Base-by-base conservation (phyloP, 225 moss, liverwort and hornwort species). In the Polytrichum commune region DNA sequence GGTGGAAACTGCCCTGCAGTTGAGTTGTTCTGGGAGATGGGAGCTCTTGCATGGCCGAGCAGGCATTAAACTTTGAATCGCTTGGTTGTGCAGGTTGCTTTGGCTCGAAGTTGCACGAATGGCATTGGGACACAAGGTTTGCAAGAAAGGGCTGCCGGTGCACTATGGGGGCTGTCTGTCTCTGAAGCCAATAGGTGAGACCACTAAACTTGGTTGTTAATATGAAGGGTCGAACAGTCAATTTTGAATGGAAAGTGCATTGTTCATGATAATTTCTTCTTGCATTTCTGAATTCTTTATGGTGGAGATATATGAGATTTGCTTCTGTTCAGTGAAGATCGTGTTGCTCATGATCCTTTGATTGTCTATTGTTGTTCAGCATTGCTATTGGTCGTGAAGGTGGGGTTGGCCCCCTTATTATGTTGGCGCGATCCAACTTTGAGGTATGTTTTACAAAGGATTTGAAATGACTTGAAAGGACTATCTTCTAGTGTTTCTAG, bases 361-460 rank as follows among this genome's bases (percentile, higher is more conserved):
- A 27, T 5, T 70, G 54, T 70, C 64, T 80, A 53, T 29, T 66
- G 5, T 71, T 69, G 73, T 71, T 60, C 87, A 96, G 95, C 84
- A 93, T 96, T 78, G 95, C 95, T 65, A 96, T 96, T 78, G 95
- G 95, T 79, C 93, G 88, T 72, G 95, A 91, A 73, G 95, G 95
- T 72, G 95, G 95, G 75, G 95, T 96, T 62, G 88, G 93, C 60
- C 95, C 95, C 32, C 83, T 96, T 66, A 93, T 96, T 73, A 81
- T 84, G 58, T 80, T 96, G 73, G 93, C 95, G 53, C 84, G 85
- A 70, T 96, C 95, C 71, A 90, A 90, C 62, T 91, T 86, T 54
- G 95, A 96, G 90, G 95, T 93, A 70, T 60, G 80, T 54, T 69
- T 27, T 57, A 25, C 10, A 23, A 63, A 5, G 62, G 27, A 26